Percentiles rank a stretch among this genome's conserved stretches.
Evolutionary conservation across 2,329 filamentous ascomycete species (phyloP).

Genomic region (Cercospora sojina): DNA sequence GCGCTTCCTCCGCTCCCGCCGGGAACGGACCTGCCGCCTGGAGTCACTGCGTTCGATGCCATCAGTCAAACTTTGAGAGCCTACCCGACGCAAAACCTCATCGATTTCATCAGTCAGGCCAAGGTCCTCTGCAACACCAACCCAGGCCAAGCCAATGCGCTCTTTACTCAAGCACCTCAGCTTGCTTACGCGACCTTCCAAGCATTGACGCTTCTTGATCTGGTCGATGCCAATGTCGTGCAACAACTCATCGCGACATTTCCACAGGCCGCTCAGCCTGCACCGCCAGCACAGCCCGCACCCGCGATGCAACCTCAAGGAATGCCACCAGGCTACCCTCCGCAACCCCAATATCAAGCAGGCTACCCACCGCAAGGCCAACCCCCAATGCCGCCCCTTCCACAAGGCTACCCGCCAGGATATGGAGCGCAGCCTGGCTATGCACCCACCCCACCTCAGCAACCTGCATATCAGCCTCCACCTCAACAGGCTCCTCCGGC

Average conservation of each 20-base stretch:
- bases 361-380: conserved; percentile 16
- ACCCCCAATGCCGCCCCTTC: conserved; percentile 18
- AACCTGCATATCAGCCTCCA: conserved; percentile 39
- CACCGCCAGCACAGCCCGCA: conserved; percentile 32
- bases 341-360: conserved; percentile 27
- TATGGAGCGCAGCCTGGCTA: conserved; percentile 43
- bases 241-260: conserved; percentile 64
- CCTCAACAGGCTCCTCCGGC: conserved; percentile 47
- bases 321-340: conserved; percentile 25
- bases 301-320: conserved; percentile 31
- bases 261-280: conserved; percentile 37
- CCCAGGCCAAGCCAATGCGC: conserved; percentile 77
- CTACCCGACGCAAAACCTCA: conserved; percentile 80
- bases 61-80: conserved; percentile 89
- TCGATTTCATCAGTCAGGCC: conserved; percentile 93
- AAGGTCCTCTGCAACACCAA: conserved; percentile 82
- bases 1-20: conserved; percentile 76
- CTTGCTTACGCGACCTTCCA: conserved; percentile 95
- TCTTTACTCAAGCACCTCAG: conserved; percentile 86
- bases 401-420: conserved; percentile 22
- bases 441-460: conserved; percentile 46
- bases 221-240: conserved; percentile 82
- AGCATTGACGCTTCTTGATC: conserved; percentile 84
- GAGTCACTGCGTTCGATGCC: conserved; percentile 80
- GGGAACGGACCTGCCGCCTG: conserved; percentile 78